Conservation (phyloP, 495 filamentous ascomycete genomes). For the Penicillium lividum region DNA sequence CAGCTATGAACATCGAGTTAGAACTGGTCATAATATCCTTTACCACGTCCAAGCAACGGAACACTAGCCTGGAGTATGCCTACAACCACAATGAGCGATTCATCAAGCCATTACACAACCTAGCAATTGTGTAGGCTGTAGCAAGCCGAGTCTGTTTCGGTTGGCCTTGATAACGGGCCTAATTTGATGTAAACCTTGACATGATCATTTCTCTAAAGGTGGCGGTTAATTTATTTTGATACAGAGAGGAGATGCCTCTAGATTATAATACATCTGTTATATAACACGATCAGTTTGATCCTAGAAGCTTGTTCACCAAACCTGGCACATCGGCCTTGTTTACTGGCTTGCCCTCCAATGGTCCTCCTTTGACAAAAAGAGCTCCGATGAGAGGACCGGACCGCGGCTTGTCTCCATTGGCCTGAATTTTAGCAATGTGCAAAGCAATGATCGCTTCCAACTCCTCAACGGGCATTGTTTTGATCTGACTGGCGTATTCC, state of each 20-base stretch:
- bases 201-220: too few relatives aligned
- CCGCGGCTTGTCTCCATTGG: slow-evolving; percentile 42
- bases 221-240: slow-evolving; percentile 8
- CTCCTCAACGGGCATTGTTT: slow-evolving; percentile 52
- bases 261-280: slow-evolving; percentile 18
- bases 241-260: slow-evolving; percentile 17
- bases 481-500: slow-evolving; percentile 56
- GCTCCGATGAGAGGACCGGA: slow-evolving; percentile 50
- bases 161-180: too few relatives aligned
- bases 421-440: slow-evolving; percentile 45
- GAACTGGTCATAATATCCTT: slow-evolving; percentile 96
- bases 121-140: slow-evolving; percentile 44
- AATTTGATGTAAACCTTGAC: too few relatives aligned
- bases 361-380: slow-evolving; percentile 48
- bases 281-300: slow-evolving; percentile 19
- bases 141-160: background rate
- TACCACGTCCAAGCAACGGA: slow-evolving; percentile 81
- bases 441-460: slow-evolving; percentile 45
- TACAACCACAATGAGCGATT: slow-evolving; percentile 87
- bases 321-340: slow-evolving; percentile 50
- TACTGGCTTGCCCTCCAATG: slow-evolving; percentile 55
- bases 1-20: slow-evolving; percentile 66
- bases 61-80: slow-evolving; percentile 68
- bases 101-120: background rate
- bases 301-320: slow-evolving; percentile 45